Percentiles rank a stretch among this genome's conserved stretches.
Conservation (phyloP, 331 rosid genomes). For the Acacia pycnantha region DNA sequence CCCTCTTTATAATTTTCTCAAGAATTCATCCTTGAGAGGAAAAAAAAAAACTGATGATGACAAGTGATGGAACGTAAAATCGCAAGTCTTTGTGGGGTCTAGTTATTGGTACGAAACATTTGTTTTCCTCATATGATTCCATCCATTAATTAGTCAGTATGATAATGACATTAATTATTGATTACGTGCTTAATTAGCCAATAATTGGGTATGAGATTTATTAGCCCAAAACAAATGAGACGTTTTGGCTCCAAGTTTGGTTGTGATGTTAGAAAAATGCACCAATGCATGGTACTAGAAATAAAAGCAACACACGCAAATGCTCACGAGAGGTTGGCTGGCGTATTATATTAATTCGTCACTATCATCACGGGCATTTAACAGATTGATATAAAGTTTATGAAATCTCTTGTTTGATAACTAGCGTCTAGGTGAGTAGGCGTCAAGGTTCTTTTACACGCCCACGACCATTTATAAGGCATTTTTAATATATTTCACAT, state of each 20-base stretch:
- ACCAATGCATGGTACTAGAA: not conserved
- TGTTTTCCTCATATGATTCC: not conserved
- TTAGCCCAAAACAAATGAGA: not conserved
- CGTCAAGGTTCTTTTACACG: no score
- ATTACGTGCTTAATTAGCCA: not conserved
- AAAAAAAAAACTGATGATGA: not conserved
- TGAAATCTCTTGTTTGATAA: not conserved
- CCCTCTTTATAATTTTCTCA: not conserved
- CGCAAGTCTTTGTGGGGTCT: conserved; percentile 10
- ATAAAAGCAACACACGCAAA: not conserved
- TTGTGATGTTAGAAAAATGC: not conserved
- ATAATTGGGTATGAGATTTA: not conserved
- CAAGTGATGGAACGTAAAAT: not conserved
- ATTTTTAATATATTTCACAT: no score
- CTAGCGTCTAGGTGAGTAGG: no score
- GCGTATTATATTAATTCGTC: not conserved
- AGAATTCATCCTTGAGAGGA: not conserved
- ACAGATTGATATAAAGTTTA: not conserved
- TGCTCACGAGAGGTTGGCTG: not conserved
- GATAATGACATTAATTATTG: conserved; percentile 16
- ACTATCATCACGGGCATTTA: not conserved
- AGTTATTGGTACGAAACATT: not conserved
- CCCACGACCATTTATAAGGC: no score
- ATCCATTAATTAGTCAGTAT: not conserved
- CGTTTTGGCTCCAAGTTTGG: not conserved